Percentiles rank a stretch among this genome's conserved stretches.
Conservation (phyloP, 768 basidiomycete genomes). For the Chalciporus sphaerocephalus region DNA sequence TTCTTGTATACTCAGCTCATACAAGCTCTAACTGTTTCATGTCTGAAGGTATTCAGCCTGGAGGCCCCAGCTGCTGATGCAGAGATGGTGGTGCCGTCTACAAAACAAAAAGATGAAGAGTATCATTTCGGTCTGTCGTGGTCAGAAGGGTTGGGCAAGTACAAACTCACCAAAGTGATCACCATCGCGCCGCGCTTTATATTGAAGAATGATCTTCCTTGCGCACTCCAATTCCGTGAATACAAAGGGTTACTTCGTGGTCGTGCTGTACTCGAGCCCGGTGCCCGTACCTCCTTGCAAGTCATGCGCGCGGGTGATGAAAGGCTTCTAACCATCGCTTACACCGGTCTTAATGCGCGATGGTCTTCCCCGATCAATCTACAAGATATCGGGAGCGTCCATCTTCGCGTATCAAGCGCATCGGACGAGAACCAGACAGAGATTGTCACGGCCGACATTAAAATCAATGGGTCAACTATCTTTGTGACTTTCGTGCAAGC, state of each 20-base stretch:
- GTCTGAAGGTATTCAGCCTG: slow-evolving; percentile 67
- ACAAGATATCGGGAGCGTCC: slow-evolving; percentile 81
- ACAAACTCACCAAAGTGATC: slow-evolving; percentile 92
- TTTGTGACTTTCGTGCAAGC: slow-evolving; percentile 69
- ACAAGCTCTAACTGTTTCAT: slow-evolving; percentile 7
- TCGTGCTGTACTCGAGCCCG: slow-evolving; percentile 57
- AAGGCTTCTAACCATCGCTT: slow-evolving; percentile 78
- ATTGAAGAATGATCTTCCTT: slow-evolving; percentile 72
- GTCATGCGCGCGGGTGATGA: slow-evolving; percentile 62
- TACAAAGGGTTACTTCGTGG: slow-evolving; percentile 68
- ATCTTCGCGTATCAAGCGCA: slow-evolving; percentile 62
- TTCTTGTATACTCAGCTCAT: background rate
- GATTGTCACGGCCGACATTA: slow-evolving; percentile 72
- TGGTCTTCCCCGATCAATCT: slow-evolving; percentile 94
- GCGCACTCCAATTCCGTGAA: slow-evolving; percentile 77
- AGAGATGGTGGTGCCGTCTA: slow-evolving; percentile 66
- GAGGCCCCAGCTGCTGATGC: slow-evolving; percentile 93
- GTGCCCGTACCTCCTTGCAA: slow-evolving; percentile 64
- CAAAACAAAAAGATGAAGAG: slow-evolving; percentile 58
- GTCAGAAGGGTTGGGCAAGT: slow-evolving; percentile 93
- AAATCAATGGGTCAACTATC: slow-evolving; percentile 82
- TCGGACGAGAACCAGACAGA: slow-evolving; percentile 37
- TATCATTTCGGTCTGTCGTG: slow-evolving; percentile 87
- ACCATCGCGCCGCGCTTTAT: slow-evolving; percentile 89
- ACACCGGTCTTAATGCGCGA: slow-evolving; percentile 76